A percentile compares a stretch with the other conserved stretches of the same genome.
phyloP scores from a whole-genome alignment of 352 stramenopile species.

The Phytophthora pini region DNA sequence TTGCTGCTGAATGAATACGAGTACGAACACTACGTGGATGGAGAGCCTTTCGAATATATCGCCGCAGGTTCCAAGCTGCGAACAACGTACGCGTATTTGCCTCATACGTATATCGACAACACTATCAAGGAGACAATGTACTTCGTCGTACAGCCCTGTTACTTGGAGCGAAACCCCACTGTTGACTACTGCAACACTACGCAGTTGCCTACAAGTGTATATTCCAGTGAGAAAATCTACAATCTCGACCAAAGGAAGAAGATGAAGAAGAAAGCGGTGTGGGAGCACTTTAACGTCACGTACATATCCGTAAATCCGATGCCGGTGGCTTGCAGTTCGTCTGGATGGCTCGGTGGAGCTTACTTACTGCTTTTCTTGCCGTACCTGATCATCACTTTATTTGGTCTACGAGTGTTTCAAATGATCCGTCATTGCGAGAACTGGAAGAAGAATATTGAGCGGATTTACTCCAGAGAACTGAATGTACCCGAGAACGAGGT shows the following conservation, averaged over 20 bases:
- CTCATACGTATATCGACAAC: slow-evolving; percentile 56
- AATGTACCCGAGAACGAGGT: slow-evolving; percentile 66
- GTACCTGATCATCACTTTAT: slow-evolving; percentile 60
- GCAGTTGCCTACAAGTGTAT: slow-evolving; percentile 44
- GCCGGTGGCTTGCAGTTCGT: slow-evolving; percentile 58
- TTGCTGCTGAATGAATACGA: slow-evolving; percentile 59
- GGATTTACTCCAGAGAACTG: slow-evolving; percentile 60
- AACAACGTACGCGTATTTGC: slow-evolving; percentile 54
- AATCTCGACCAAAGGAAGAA: slow-evolving; percentile 38
- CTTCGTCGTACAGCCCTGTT: slow-evolving; percentile 65
- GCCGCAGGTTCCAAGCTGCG: slow-evolving; percentile 45
- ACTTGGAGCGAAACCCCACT: slow-evolving; percentile 39
- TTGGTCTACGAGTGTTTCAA: slow-evolving; percentile 69
- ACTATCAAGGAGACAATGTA: slow-evolving; percentile 59
- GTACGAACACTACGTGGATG: slow-evolving; percentile 62
- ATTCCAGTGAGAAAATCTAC: slow-evolving; percentile 52
- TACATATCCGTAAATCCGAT: slow-evolving; percentile 68
- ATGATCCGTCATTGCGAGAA: slow-evolving; percentile 67
- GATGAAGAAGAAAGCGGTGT: slow-evolving; percentile 16
- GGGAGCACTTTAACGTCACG: slow-evolving; percentile 36
- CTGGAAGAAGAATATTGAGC: slow-evolving; percentile 66
- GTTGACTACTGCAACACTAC: slow-evolving; percentile 46
- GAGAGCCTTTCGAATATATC: slow-evolving; percentile 56
- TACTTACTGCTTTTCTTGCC: slow-evolving; percentile 70
- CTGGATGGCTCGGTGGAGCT: slow-evolving; percentile 46